A percentile compares a stretch with the other conserved stretches of the same genome.
Evolutionary conservation across 352 stramenopile genomes (phyloP).

Genomic region (Phytopythium kandeliae): DNA sequence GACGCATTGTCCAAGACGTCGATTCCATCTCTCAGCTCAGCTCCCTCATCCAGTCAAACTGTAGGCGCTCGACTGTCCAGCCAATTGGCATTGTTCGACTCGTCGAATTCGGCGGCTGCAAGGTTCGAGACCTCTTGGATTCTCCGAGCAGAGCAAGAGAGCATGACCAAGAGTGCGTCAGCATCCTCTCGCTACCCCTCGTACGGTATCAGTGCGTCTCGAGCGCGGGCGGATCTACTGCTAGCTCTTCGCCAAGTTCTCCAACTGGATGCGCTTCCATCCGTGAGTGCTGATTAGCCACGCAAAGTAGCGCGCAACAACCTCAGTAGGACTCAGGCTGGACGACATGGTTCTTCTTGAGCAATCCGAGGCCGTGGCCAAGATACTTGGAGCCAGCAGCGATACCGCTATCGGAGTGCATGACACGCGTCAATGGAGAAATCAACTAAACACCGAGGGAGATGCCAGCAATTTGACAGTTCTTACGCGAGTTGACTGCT

Average conservation of each 20-base stretch:
- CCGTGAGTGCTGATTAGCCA: not conserved
- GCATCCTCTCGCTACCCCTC: slow-evolving; percentile 26
- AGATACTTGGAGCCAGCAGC: slow-evolving; percentile 65
- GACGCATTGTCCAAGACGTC: slow-evolving; percentile 6
- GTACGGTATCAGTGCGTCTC: slow-evolving; percentile 43
- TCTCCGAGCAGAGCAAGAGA: not conserved
- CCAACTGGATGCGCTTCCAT: slow-evolving; percentile 24
- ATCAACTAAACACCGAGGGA: not conserved
- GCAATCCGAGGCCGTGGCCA: slow-evolving; percentile 59
- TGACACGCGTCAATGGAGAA: not conserved
- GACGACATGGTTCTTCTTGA: slow-evolving; percentile 75
- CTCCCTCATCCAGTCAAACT: not conserved
- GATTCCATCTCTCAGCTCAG: not conserved
- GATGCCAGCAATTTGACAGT: not conserved
- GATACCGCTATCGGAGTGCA: slow-evolving; percentile 24
- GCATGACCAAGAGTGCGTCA: not conserved
- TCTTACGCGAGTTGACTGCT: not conserved
- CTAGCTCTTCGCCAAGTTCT: slow-evolving; percentile 36
- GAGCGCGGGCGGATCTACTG: slow-evolving; percentile 43
- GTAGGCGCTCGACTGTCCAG: not conserved
- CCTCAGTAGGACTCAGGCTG: slow-evolving; percentile 12
- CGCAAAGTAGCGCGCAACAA: not conserved
- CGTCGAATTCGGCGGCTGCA: not conserved
- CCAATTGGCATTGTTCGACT: slow-evolving; percentile 10
- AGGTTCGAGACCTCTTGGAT: slow-evolving; percentile 11